Evolutionary conservation across 108 stramenopile species (phyloP).

Genomic region (Pseudonitzschia pungens): DNA sequence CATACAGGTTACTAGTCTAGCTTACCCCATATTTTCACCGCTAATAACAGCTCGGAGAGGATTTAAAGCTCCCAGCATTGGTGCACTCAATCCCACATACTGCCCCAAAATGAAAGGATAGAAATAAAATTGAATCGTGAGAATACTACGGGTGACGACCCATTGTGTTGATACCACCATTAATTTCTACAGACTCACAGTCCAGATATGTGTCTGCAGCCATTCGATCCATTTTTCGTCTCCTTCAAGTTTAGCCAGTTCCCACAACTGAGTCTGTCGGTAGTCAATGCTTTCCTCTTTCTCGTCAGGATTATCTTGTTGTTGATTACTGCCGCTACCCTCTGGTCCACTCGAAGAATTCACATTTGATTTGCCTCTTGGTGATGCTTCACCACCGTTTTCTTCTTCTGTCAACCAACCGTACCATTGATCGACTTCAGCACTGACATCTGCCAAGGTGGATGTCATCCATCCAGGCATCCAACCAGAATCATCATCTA

Average conservation of each 20-base stretch:
- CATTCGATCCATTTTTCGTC: constrained; percentile 78
- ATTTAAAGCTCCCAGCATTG: constrained; percentile 79
- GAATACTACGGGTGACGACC: no score
- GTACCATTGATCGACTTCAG: constrained; percentile 22
- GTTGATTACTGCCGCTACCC: constrained; percentile 3
- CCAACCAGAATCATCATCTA: constrained; percentile 20
- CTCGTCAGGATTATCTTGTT: constrained; percentile 1
- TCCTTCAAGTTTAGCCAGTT: constrained; percentile 73
- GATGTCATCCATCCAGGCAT: constrained; percentile 38
- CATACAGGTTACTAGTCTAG: neutral
- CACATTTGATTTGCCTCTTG: neutral
- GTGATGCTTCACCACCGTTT: neutral
- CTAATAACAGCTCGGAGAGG: constrained; percentile 80
- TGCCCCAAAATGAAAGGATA: constrained; percentile 15
- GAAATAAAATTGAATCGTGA: no score
- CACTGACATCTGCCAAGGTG: constrained; percentile 10
- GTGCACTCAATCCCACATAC: constrained; percentile 80
- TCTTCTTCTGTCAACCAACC: constrained; percentile 34
- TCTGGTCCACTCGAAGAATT: constrained; percentile 4
- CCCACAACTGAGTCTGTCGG: constrained; percentile 55
- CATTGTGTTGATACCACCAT: no score
- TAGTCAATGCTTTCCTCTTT: constrained; percentile 23
- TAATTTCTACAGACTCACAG: neutral
- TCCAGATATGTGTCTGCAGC: constrained; percentile 76
- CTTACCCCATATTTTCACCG: constrained; percentile 85